Evolutionary conservation across 2,329 filamentous ascomycete genomes (phyloP).

Genomic region (Didymella arachidicola): DNA sequence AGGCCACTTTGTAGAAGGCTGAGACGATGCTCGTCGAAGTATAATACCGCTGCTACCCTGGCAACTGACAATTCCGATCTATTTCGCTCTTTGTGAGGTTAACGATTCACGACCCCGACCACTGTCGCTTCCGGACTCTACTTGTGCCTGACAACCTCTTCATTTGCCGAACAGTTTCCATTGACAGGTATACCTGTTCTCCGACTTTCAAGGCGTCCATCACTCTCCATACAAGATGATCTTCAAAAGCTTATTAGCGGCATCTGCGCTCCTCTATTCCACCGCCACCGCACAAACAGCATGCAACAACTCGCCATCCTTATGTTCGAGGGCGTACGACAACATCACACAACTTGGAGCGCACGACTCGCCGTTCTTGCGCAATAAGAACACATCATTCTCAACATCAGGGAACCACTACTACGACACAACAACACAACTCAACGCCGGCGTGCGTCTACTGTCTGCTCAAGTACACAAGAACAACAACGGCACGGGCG

Average conservation of each 20-base stretch:
- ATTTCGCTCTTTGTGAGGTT: constrained; percentile 14
- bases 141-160: constrained; percentile 2
- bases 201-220: not conserved
- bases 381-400: constrained; percentile 68
- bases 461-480: constrained; percentile 77
- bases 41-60: constrained; percentile 20
- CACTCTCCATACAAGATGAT: constrained; percentile 37
- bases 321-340: constrained; percentile 76
- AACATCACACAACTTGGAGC: constrained; percentile 80
- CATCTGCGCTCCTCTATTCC: constrained; percentile 39
- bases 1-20: constrained; percentile 6
- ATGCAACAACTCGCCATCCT: constrained; percentile 82
- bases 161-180: constrained; percentile 4
- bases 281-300: constrained; percentile 53
- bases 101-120: constrained; percentile 3
- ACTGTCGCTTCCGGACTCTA: constrained; percentile 17
- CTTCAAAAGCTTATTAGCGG: constrained; percentile 36
- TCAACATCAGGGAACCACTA: constrained; percentile 75
- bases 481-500: constrained; percentile 51
- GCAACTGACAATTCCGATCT: constrained; percentile 8
- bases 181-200: not conserved
- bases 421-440: constrained; percentile 74
- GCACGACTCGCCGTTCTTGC: constrained; percentile 76
- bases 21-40: constrained; percentile 1
- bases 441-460: constrained; percentile 74